Evolutionary conservation across 768 basidiomycete genomes (phyloP), one percentile per base, ranked within the genome.

Genomic region (Collybia mongolica): DNA sequence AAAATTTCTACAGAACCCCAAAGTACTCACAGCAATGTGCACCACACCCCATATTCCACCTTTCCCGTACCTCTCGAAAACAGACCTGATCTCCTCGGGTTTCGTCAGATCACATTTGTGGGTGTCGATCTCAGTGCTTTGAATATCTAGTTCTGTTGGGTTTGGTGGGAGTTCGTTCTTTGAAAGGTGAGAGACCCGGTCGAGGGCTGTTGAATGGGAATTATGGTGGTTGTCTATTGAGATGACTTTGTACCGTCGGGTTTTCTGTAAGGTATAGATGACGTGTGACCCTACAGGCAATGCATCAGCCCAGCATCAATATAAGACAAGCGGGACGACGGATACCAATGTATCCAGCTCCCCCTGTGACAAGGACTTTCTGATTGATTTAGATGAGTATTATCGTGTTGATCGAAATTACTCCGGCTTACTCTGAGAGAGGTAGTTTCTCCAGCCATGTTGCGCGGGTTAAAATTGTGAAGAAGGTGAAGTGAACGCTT

Each of bases 161-260:
- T 83, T 72, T 49, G 72, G 60, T 11, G 88, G 83, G 14, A 98
- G 77, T 57, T 85, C 84, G 40, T 80, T 81, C 54, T 77, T 78
- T 2, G 94, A 93, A 48, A 98, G 79, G 68, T 90, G 80, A 14
- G 86, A 80, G 40, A 95, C 88, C 54, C 90, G 84, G 46, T 75
- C 69, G 42, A 97, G 77, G 2, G 93, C 82, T 18, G 74, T 74
- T 2, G 90, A 83, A 57, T 83, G 82, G 2, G 97, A 94, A 66
- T 99, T 99, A 70, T 93, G 85, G 73, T 88, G 76, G 75, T 98
- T 98, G 75, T 99, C 97, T 60, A 98, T 80, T 19, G 94, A 88
- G 56, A 98, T 83, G 60, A 98, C 93, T 65, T 89, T 90, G 80
- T 90, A 99, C 54, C 84, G 76, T 51, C 93, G 83, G 11, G 93